Evolutionary conservation across 2,329 filamentous ascomycete species (phyloP).

Genomic region (Pyrenochaeta sp.): DNA sequence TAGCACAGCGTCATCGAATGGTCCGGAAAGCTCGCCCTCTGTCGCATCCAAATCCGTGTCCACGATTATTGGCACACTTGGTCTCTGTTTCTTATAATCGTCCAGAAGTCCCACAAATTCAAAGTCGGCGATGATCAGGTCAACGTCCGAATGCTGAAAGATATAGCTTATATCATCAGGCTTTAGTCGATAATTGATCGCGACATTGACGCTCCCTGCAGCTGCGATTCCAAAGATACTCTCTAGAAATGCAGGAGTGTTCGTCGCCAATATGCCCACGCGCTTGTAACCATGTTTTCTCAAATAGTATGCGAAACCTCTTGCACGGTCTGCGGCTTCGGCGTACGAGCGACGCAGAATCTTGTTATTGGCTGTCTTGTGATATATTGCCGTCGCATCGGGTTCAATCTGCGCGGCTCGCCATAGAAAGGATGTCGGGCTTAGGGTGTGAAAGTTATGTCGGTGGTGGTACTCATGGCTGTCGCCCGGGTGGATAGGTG

Average conservation of each 20-base stretch:
- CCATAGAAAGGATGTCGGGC: slow-evolving; percentile 86
- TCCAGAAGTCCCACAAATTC: slow-evolving; percentile 79
- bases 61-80: slow-evolving; percentile 74
- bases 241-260: slow-evolving; percentile 94
- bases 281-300: slow-evolving; percentile 75
- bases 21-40: slow-evolving; percentile 76
- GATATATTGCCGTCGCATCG: slow-evolving; percentile 79
- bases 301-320: slow-evolving; percentile 88
- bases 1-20: slow-evolving; percentile 82
- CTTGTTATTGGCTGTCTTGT: slow-evolving; percentile 80
- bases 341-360: slow-evolving; percentile 79
- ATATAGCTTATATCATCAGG: slow-evolving; percentile 89
- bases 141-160: slow-evolving; percentile 85
- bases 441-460: slow-evolving; percentile 77
- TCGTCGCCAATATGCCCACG: slow-evolving; percentile 87
- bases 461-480: slow-evolving; percentile 54
- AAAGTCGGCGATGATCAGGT: slow-evolving; percentile 84
- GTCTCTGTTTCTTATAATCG: slow-evolving; percentile 67
- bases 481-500: slow-evolving; percentile 50
- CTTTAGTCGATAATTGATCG: slow-evolving; percentile 78
- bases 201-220: slow-evolving; percentile 79
- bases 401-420: slow-evolving; percentile 90
- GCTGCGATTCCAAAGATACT: slow-evolving; percentile 87
- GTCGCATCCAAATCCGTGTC: slow-evolving; percentile 85
- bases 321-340: slow-evolving; percentile 83